Conservation (phyloP, 257 asterid species). For the Gynochthodes officinalis region DNA sequence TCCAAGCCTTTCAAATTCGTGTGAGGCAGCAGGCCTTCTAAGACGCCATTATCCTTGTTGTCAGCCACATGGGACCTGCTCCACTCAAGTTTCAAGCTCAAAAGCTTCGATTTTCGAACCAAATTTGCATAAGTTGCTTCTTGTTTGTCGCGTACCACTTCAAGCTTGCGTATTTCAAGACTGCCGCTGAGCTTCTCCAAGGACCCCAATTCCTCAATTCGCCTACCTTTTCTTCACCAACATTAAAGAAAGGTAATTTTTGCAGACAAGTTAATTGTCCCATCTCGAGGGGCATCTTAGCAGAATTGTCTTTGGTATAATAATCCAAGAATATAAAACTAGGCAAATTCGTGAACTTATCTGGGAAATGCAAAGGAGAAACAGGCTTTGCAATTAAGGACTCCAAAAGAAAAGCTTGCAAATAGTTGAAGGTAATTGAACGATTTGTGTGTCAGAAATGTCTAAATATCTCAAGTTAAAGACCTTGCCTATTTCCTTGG, state of each 20-base stretch:
- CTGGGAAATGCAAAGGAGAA: not conserved
- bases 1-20: conserved; percentile 19
- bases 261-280: conserved; percentile 25
- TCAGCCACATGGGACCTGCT: no score
- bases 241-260: not conserved
- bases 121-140: conserved; percentile 22
- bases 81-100: conserved; percentile 10
- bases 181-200: conserved; percentile 22
- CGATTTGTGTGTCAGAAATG: not conserved
- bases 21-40: conserved; percentile 35
- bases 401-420: no score
- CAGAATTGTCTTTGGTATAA: rapidly evolving
- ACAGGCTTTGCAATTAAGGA: no score
- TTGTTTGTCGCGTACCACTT: conserved; percentile 16
- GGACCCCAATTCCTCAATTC: conserved; percentile 25
- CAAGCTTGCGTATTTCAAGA: conserved; percentile 6
- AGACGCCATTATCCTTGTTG: conserved; percentile 13
- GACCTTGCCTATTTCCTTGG: conserved; percentile 1
- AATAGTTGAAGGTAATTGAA: no score
- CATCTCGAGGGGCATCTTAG: conserved; percentile 16
- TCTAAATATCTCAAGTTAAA: conserved; percentile 24
- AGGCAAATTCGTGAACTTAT: not conserved
- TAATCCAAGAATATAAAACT: not conserved
- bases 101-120: conserved; percentile 3
- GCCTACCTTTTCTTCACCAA: conserved; percentile 19